Conservation (phyloP, 2,329 filamentous ascomycete genomes). For the Aspergillus bombycis region DNA sequence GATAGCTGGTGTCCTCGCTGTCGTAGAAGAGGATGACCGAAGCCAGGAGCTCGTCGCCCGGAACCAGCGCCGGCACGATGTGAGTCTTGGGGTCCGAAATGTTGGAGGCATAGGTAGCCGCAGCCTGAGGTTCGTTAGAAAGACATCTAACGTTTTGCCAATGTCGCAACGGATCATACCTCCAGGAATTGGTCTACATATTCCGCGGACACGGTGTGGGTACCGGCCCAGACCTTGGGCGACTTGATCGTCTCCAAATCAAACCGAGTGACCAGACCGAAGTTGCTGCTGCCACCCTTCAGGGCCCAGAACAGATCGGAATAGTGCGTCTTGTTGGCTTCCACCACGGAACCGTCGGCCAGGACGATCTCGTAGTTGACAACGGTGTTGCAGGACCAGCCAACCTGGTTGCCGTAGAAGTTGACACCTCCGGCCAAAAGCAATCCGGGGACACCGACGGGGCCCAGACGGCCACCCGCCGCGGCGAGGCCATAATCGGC, state of each 20-base stretch:
- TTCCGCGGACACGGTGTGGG: constrained; percentile 27
- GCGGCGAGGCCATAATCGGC: constrained; percentile 24
- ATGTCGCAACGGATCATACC: constrained; percentile 14
- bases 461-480: constrained; percentile 32
- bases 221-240: constrained; percentile 38
- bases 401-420: constrained; percentile 34
- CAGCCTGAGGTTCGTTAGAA: constrained; percentile 24
- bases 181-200: constrained; percentile 30
- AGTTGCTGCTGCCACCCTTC: constrained; percentile 49
- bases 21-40: constrained; percentile 45
- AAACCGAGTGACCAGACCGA: constrained; percentile 48
- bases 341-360: constrained; percentile 40
- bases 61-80: constrained; percentile 33
- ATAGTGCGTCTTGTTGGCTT: constrained; percentile 35
- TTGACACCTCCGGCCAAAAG: constrained; percentile 34
- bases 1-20: constrained; percentile 32
- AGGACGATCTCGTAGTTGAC: constrained; percentile 41
- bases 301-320: constrained; percentile 45
- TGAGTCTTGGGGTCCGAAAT: constrained; percentile 36
- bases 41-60: constrained; percentile 32
- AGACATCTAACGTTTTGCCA: neutral
- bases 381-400: constrained; percentile 33
- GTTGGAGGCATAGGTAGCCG: constrained; percentile 29
- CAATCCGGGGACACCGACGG: constrained; percentile 34
- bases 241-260: constrained; percentile 38